Base-by-base conservation (phyloP, 805 yeast species). In the Ogataea trehaloabstinens region DNA sequence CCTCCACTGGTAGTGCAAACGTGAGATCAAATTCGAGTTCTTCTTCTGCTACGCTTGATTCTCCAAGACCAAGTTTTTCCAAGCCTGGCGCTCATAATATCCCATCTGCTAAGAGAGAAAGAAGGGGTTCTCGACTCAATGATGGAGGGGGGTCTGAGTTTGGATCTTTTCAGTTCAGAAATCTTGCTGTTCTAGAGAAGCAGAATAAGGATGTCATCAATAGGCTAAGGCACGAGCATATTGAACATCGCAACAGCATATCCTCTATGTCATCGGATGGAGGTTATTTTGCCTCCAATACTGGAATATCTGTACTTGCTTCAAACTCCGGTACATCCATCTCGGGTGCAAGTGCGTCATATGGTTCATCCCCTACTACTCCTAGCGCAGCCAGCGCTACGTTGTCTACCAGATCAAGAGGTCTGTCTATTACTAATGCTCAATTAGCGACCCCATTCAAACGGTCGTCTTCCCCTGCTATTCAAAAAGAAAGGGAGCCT, bases 171-270 rank as follows among this genome's bases (percentile, higher is more conserved):
- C 82, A 86, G 42, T 93, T 86, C 64, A 73, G 96, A 48, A 93
- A 93, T 58, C 66, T 93, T 45, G 82, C 91, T 4, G 93, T 93
- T 5, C 71, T 95, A 40, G 98, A 93, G 51, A 85, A 85, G 52
- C 97, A 96, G 6, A 93, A 93, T 56, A 88, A 87, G 55, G 97
- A 90, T 63, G 90, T 85, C 11, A 88, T 93, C 46, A 85, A 86
- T 53, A 69, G 96, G 46, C 73, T 93, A 56, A 85, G 89, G 54
- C 82, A 73, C 21, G 98, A 91, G 58, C 95, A 87, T 59, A 49
- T 82, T 47, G 86, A 80, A 47, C 80, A 77, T 49, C 41, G 66
- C 16, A 56, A 51, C 24, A 59, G 65, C 41, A 41, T 60, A 2
- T 61, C 68, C 64, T 70, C 82, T 6, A 63, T 74, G 1, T 68